Conservation (phyloP, 441 rosid genomes). For the Pelargonium fulgidum region DNA sequence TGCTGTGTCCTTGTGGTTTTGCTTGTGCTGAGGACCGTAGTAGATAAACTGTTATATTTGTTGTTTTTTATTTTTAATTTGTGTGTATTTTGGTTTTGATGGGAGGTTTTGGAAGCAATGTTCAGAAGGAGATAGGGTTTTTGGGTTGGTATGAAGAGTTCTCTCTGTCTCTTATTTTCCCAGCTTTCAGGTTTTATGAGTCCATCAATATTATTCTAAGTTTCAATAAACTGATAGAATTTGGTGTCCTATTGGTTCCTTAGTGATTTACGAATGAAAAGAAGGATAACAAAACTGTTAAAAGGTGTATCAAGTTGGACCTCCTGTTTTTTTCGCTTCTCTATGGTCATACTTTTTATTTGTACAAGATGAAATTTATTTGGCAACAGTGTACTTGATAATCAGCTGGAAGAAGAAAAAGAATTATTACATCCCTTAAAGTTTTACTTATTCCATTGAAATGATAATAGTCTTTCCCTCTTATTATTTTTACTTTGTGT, state of each 20-base stretch:
- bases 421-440: background rate
- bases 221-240: background rate
- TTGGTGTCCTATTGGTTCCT: background rate
- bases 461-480: no score
- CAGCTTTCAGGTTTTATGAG: background rate
- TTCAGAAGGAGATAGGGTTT: slow-evolving; percentile 1
- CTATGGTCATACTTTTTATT: background rate
- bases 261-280: background rate
- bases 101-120: background rate
- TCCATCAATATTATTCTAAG: background rate
- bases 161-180: background rate
- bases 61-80: background rate
- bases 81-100: background rate
- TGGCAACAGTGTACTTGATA: background rate
- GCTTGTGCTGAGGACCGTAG: background rate
- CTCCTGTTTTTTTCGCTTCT: background rate
- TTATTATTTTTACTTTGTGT: no score
- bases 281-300: background rate
- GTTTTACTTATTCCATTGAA: background rate
- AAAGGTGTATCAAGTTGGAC: background rate
- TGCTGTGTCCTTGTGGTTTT: background rate
- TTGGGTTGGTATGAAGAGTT: background rate
- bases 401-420: background rate
- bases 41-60: background rate
- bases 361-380: background rate